Conservation (phyloP, 2,329 filamentous ascomycete species). For the Diplodia seriata region DNA sequence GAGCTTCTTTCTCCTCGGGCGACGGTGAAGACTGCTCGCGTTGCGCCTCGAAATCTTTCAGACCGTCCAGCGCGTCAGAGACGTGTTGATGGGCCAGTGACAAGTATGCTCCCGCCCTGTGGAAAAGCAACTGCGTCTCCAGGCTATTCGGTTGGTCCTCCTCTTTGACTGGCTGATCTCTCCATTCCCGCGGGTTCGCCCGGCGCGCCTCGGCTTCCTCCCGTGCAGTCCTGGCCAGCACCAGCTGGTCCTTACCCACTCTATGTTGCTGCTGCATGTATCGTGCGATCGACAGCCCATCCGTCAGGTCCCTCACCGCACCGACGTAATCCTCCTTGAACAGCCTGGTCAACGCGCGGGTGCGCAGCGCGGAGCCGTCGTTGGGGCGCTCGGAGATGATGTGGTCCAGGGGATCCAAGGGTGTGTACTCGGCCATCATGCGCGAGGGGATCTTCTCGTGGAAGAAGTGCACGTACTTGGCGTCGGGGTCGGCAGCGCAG, state of each 20-base stretch:
- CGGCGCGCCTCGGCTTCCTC: slow-evolving; percentile 44
- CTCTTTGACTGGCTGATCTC: slow-evolving; percentile 56
- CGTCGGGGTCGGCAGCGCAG: slow-evolving; percentile 71
- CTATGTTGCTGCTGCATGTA: slow-evolving; percentile 62
- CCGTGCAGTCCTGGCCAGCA: slow-evolving; percentile 56
- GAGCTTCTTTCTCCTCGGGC: slow-evolving; percentile 56
- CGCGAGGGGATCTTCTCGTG: slow-evolving; percentile 85
- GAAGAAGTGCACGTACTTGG: slow-evolving; percentile 90
- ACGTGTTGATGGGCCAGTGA: slow-evolving; percentile 73
- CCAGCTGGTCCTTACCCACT: slow-evolving; percentile 58
- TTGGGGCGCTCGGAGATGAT: slow-evolving; percentile 69
- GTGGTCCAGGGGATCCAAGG: slow-evolving; percentile 69
- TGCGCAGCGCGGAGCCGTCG: slow-evolving; percentile 72
- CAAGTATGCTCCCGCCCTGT: slow-evolving; percentile 75
- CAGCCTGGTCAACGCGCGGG: slow-evolving; percentile 74
- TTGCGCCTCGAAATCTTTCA: slow-evolving; percentile 49
- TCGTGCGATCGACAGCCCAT: slow-evolving; percentile 65
- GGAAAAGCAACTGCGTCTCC: slow-evolving; percentile 76
- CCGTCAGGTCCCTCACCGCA: slow-evolving; percentile 73
- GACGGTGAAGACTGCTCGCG: slow-evolving; percentile 46
- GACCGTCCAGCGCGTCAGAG: slow-evolving; percentile 60
- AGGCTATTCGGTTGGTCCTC: slow-evolving; percentile 76
- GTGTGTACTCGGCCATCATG: slow-evolving; percentile 75
- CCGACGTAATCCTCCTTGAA: slow-evolving; percentile 78
- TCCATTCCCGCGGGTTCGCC: slow-evolving; percentile 38